Base-by-base conservation (phyloP, 768 basidiomycete genomes). In the Cyclocybe aegerita region DNA sequence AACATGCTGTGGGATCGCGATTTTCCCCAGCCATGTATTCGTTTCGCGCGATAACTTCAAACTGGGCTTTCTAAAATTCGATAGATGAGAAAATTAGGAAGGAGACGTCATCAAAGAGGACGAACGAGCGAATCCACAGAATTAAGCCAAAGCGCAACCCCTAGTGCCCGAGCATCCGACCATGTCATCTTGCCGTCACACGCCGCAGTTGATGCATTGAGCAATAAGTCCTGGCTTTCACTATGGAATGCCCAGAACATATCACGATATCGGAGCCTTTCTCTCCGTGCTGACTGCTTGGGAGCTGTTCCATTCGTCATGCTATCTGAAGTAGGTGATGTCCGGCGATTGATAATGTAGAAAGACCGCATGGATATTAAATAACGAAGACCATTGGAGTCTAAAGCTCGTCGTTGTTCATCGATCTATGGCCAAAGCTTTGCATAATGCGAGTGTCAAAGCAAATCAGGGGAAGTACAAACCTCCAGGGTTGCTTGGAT, bases 161-260 rank as follows among this genome's bases (percentile, higher is more conserved):
- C 96, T 9, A 97, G 67, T 1, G 89, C 85, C 60, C 85, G 80
- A 0, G 96, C 94, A 64, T 96, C 91, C 11, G 78, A 72, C 96
- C 96, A 98, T 34, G 80, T 67, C 85, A 98, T 90, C 69, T 91
- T 96, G 0, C 85, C 87, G 34, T 81, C 80, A 59, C 91, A 95
- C 9, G 88, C 85, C 3, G 77, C 69, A 11, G 77, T 77, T 2
- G 89, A 88, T 3, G 86, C 83, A 23, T 77, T 72, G 46, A 97
- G 66, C 4, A 99, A 67, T 39, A 98, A 66, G 12, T 89, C 92
- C 60, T 99, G 94, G 61, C 86, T 91, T 67, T 97, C 93, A 62
- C 94, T 97, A 59, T 97, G 90, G 64, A 88, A 95, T 0, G 95
- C 96, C 95, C 96, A 99, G 23, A 98, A 78, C 73, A 98, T 92